These are phyloP conservation scores for Atkinsonella texensis DNA, from an alignment of 2,329 filamentous ascomycete species.

Conservation along the genomic window DNA sequence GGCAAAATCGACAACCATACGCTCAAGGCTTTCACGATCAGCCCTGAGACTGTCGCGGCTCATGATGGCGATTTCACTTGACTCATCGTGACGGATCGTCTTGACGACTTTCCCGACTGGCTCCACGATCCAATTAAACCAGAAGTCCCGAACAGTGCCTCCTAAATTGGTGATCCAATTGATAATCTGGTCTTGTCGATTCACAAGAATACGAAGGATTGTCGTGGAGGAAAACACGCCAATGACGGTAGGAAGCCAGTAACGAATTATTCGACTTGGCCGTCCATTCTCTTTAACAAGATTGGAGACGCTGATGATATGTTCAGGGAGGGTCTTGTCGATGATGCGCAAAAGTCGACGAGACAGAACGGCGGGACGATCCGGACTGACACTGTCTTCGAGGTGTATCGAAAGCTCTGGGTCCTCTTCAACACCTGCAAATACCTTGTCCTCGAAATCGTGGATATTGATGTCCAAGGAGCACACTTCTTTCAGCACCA, in stretches of 20 bases:
- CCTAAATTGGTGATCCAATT: slow-evolving; percentile 73
- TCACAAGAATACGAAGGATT: slow-evolving; percentile 65
- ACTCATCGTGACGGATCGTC: slow-evolving; percentile 86
- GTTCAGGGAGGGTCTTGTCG: slow-evolving; percentile 52
- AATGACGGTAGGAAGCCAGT: slow-evolving; percentile 70
- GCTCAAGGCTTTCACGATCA: slow-evolving; percentile 82
- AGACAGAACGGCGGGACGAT: slow-evolving; percentile 49
- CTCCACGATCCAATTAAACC: slow-evolving; percentile 91
- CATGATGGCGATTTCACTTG: slow-evolving; percentile 93
- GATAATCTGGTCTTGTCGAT: slow-evolving; percentile 62
- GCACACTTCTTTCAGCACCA: slow-evolving; percentile 62
- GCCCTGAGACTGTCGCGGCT: slow-evolving; percentile 83
- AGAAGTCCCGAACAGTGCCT: slow-evolving; percentile 73
- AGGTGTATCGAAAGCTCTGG: slow-evolving; percentile 43
- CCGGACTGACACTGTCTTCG: slow-evolving; percentile 30
- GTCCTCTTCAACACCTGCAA: slow-evolving; percentile 49
- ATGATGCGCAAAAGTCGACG: slow-evolving; percentile 59
- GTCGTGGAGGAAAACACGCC: slow-evolving; percentile 76
- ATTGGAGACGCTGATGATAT: slow-evolving; percentile 43
- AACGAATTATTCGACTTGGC: slow-evolving; percentile 64
- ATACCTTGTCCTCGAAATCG: slow-evolving; percentile 55
- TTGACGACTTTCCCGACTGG: slow-evolving; percentile 72
- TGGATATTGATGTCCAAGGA: slow-evolving; percentile 48
- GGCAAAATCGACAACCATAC: slow-evolving; percentile 97
- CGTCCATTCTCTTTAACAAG: slow-evolving; percentile 57